Conservation (phyloP, 2,329 filamentous ascomycete genomes). For the Trichoderma endophyticum region DNA sequence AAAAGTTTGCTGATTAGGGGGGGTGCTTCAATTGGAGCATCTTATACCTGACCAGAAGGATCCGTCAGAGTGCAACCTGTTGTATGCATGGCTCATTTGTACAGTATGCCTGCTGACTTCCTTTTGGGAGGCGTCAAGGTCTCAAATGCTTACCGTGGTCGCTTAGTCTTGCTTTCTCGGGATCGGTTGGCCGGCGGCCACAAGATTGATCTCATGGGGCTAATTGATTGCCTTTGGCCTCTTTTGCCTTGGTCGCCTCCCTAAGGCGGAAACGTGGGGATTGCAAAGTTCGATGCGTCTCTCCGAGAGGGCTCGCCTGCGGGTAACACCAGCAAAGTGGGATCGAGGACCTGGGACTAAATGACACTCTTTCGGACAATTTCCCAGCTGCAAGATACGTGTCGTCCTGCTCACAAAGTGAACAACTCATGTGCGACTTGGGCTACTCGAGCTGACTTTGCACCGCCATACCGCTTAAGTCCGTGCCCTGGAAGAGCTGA, state of each 20-base stretch:
- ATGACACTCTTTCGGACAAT: conserved; percentile 9
- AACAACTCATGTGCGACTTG: neutral
- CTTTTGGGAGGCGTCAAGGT: conserved; percentile 15
- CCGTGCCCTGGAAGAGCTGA: neutral
- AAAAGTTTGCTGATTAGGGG: neutral
- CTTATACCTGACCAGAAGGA: neutral
- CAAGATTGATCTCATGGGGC: conserved; percentile 16
- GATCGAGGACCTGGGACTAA: conserved; percentile 1
- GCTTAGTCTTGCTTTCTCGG: conserved; percentile 14
- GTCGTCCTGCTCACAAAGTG: neutral
- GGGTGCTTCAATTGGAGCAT: neutral
- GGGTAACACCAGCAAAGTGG: neutral
- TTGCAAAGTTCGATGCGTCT: neutral
- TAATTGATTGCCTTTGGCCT: conserved; percentile 4
- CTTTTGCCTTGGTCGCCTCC: conserved; percentile 8
- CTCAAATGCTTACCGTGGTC: conserved; percentile 5
- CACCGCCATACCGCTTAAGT: neutral
- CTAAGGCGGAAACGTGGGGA: conserved; percentile 15
- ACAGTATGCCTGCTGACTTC: conserved; percentile 7
- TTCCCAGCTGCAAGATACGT: conserved; percentile 3
- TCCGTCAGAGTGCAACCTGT: neutral
- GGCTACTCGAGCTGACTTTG: neutral
- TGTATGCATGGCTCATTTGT: neutral
- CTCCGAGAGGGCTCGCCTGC: neutral
- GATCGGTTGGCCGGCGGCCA: conserved; percentile 10